These are phyloP conservation scores for Davidsoniella neocaledoniae DNA, from an alignment of 2,329 filamentous ascomycete species.

Conservation along the genomic window DNA sequence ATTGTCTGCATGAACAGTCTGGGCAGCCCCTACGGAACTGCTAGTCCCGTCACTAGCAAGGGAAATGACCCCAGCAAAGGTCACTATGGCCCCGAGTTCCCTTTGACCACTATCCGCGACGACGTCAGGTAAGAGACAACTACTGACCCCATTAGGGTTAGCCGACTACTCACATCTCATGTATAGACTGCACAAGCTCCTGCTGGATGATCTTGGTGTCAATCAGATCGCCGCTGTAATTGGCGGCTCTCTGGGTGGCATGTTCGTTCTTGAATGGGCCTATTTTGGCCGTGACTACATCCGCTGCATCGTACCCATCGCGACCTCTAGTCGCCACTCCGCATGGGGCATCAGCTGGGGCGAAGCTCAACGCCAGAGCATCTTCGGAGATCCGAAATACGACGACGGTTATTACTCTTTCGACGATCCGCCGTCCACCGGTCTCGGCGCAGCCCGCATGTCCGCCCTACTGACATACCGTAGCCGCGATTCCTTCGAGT, in stretches of 20 bases:
- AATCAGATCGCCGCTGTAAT: constrained; percentile 63
- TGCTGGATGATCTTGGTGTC: constrained; percentile 67
- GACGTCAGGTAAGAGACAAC: constrained; percentile 64
- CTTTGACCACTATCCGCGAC: constrained; percentile 83
- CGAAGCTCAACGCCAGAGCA: constrained; percentile 76
- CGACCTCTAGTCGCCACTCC: constrained; percentile 69
- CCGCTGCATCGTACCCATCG: constrained; percentile 63
- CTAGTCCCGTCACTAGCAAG: constrained; percentile 77
- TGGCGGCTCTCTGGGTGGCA: constrained; percentile 73
- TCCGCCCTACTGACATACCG: constrained; percentile 89
- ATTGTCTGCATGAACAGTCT: constrained; percentile 74
- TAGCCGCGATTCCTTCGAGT: constrained; percentile 91
- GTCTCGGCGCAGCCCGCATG: constrained; percentile 90
- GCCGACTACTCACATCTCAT: neutral
- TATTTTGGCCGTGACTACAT: constrained; percentile 83
- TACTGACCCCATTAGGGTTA: neutral
- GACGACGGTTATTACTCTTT: constrained; percentile 91
- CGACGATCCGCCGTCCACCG: constrained; percentile 68
- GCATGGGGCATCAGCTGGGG: constrained; percentile 88
- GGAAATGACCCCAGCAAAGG: constrained; percentile 60
- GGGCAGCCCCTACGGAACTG: constrained; percentile 71
- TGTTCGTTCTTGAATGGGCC: constrained; percentile 82
- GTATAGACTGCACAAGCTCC: constrained; percentile 54
- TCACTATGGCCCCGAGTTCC: constrained; percentile 88
- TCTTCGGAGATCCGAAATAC: constrained; percentile 97